These are phyloP conservation scores for Berberis thunbergii DNA, from an alignment of 164 flowering plant genomes.

Conservation along the genomic window DNA sequence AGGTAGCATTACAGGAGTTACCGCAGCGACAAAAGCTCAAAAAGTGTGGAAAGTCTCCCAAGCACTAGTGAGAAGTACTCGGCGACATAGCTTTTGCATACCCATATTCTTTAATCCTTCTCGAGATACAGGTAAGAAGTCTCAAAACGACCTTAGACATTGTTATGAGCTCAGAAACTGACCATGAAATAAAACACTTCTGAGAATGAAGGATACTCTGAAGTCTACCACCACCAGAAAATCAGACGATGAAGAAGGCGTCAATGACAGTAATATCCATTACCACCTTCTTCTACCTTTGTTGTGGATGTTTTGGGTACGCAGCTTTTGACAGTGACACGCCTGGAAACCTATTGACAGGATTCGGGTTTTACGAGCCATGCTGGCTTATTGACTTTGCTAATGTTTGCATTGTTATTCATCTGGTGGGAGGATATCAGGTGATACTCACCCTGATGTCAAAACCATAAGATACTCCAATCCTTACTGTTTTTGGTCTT, in stretches of 20 bases:
- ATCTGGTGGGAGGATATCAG: conserved; percentile 75
- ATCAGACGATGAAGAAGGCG: conserved; percentile 59
- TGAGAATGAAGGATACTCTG: conserved; percentile 48
- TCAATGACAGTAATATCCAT: conserved; percentile 36
- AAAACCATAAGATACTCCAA: not conserved
- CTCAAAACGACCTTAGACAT: no score
- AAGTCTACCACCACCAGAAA: conserved; percentile 65
- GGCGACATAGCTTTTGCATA: conserved; percentile 86
- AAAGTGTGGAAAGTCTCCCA: conserved; percentile 52
- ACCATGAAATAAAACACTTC: not conserved
- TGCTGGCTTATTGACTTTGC: conserved; percentile 63
- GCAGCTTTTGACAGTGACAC: conserved; percentile 60
- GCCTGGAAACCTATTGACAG: conserved; percentile 67
- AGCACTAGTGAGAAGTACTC: conserved; percentile 25
- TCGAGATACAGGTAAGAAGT: conserved; percentile 62
- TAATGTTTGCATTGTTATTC: conserved; percentile 57
- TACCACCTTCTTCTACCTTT: conserved; percentile 65
- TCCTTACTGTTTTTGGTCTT: no score
- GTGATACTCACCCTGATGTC: conserved; percentile 10
- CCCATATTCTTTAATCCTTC: conserved; percentile 54
- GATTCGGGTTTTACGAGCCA: conserved; percentile 60
- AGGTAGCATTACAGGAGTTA: conserved; percentile 53
- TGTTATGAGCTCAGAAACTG: conserved; percentile 1
- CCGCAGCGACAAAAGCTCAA: conserved; percentile 20
- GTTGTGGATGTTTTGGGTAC: conserved; percentile 73